Conservation (phyloP, 1,284 basidiomycete genomes). For the Laetiporus sulphureus region DNA sequence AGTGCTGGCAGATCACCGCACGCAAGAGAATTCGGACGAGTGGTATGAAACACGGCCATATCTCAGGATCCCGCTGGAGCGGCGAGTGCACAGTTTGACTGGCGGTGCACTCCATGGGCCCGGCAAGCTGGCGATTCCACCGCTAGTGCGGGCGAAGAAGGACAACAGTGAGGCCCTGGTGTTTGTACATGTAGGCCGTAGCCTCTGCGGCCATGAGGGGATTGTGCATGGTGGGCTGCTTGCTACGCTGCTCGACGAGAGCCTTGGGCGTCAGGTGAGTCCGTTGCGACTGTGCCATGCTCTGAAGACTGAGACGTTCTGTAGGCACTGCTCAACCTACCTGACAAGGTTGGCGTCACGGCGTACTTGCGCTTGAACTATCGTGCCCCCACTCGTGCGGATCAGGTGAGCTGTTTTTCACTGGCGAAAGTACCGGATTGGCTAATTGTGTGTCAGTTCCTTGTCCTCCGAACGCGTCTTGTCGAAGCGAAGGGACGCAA, state of each 20-base stretch:
- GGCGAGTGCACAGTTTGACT: slow-evolving; percentile 74
- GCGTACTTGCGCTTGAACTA: slow-evolving; percentile 76
- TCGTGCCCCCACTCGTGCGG: slow-evolving; percentile 75
- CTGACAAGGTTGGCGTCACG: slow-evolving; percentile 90
- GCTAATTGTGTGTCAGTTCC: slow-evolving; percentile 39
- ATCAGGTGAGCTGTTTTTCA: slow-evolving; percentile 51
- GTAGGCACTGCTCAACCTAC: slow-evolving; percentile 79
- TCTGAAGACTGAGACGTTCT: not conserved
- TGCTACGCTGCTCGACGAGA: slow-evolving; percentile 88
- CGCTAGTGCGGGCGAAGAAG: slow-evolving; percentile 65
- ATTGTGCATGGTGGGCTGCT: slow-evolving; percentile 92
- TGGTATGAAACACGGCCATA: slow-evolving; percentile 84
- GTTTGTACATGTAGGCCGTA: slow-evolving; percentile 79
- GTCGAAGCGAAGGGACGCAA: slow-evolving; percentile 72
- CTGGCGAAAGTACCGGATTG: not conserved
- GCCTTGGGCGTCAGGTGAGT: slow-evolving; percentile 75
- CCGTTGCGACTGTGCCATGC: not conserved
- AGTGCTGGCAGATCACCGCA: slow-evolving; percentile 47
- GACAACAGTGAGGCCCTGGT: slow-evolving; percentile 71
- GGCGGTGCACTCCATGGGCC: slow-evolving; percentile 83
- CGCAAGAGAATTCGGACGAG: slow-evolving; percentile 39
- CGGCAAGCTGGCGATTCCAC: slow-evolving; percentile 74
- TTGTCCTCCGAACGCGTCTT: slow-evolving; percentile 65
- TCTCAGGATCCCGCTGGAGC: slow-evolving; percentile 57
- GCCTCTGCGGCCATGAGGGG: slow-evolving; percentile 89